Evolutionary conservation across 139 green algal species (phyloP).

Genomic region (Chlamydomonas eustigma): DNA sequence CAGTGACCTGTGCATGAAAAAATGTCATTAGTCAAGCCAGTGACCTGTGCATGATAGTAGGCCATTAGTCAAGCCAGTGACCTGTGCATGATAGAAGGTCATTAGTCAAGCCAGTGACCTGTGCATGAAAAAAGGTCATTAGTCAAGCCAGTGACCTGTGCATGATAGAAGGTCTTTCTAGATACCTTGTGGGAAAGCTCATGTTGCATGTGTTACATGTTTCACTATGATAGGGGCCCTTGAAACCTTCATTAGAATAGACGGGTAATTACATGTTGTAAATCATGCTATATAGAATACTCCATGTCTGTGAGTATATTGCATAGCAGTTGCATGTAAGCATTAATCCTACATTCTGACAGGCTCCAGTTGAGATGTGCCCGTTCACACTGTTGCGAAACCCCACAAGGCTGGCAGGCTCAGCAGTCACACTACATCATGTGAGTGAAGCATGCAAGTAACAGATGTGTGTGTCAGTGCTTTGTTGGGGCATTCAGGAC

Average conservation of each 20-base stretch:
- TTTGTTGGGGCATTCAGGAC: neutral
- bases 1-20: neutral
- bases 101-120: no score
- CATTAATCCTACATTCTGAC: neutral
- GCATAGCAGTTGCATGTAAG: neutral
- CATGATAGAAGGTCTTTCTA: no score
- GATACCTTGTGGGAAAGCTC: no score
- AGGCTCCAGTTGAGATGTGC: neutral
- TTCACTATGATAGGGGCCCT: no score
- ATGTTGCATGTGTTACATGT: no score
- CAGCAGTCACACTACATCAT: neutral
- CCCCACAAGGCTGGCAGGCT: neutral
- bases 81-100: neutral
- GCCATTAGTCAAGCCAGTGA: neutral
- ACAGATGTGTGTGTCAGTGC: no score
- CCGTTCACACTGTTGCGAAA: neutral
- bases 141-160: no score
- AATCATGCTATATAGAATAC: neutral
- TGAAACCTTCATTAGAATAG: no score
- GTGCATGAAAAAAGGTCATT: no score
- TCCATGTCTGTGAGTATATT: neutral
- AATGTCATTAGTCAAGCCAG: neutral
- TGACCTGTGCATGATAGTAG: neutral
- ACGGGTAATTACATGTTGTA: neutral
- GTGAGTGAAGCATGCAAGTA: neutral